These are phyloP conservation scores for Tuber borchii DNA, from an alignment of 495 filamentous ascomycete genomes.

Conservation along the genomic window DNA sequence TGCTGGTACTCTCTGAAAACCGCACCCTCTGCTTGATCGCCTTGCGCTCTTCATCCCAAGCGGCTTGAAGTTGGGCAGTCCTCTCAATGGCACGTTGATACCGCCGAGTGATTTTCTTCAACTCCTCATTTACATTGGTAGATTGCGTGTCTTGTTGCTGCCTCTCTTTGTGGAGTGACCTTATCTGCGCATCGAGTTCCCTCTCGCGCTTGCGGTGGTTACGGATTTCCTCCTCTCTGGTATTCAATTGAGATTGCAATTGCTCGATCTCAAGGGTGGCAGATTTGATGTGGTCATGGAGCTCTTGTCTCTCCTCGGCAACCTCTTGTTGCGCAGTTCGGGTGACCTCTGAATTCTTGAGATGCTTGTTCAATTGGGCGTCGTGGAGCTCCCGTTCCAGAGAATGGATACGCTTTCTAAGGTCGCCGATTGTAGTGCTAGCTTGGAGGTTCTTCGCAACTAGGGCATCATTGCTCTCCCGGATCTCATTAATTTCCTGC, in stretches of 20 bases:
- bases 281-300: conserved; percentile 59
- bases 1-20: conserved; percentile 44
- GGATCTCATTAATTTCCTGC: conserved; percentile 43
- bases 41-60: conserved; percentile 49
- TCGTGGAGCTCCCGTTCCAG: conserved; percentile 56
- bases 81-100: conserved; percentile 53
- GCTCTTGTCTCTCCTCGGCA: conserved; percentile 58
- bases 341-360: conserved; percentile 43
- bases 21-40: conserved; percentile 46
- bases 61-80: conserved; percentile 45
- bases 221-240: conserved; percentile 49
- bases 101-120: conserved; percentile 51
- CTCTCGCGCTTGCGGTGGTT: conserved; percentile 43
- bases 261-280: conserved; percentile 63
- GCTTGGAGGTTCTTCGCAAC: conserved; percentile 43
- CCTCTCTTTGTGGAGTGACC: conserved; percentile 56
- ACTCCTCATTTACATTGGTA: conserved; percentile 49
- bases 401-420: conserved; percentile 52
- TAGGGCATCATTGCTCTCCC: conserved; percentile 36
- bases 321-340: conserved; percentile 41
- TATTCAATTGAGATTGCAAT: conserved; percentile 53
- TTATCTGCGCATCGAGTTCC: conserved; percentile 54
- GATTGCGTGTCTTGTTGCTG: conserved; percentile 49
- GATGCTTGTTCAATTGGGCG: conserved; percentile 48
- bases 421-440: conserved; percentile 47